Base-by-base conservation (phyloP, 306 rosid genomes). In the Cucurbita argyrosperma region DNA sequence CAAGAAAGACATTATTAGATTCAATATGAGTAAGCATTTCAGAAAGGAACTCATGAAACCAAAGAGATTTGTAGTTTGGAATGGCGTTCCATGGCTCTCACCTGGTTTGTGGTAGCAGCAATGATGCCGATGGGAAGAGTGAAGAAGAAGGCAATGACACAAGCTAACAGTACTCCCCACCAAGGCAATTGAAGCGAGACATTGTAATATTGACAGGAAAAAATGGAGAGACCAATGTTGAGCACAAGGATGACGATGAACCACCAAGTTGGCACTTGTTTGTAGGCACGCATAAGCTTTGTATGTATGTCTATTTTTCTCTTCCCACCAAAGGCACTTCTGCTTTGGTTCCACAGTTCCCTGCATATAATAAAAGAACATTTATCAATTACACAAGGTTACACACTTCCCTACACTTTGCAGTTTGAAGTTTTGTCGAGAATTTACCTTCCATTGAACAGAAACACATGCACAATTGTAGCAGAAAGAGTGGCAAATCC, bases 141-240 rank as follows among this genome's bases (percentile, higher is more conserved):
- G 81, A 84, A 91, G 49, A 74, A 56, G 75, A 91, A 38, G 47
- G 96, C 80, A 75, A 89, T 80, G 63, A 79, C 87, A 66, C 92
- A 89, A 77, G 90, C 96, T 77, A 89, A 88, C 61, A 91, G 45
- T 4, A 86, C 91, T 21, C 96, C 97, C 97, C 97, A 91, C 97
- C 97, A 91, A 50, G 90, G 97, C 79, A 91, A 74, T 76, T 89
- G 96, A 75, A 91, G 96, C 7, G 96, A 74, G 63, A 76, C 84
- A 0, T 82, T 84, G 80, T 89, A 91, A 81, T 84, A 64, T 58
- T 82, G 65, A 39, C 82, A 83, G 13, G 87, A 57, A 64, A 87
- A 84, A 30, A 89, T 63, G 37, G 88, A 86, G 61, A 87, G 86
- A 57, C 77, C 87, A n/a, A 91, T 82, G 83, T 87, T 91, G 18